Evolutionary conservation across 2,329 filamentous ascomycete genomes (phyloP).

Genomic region (Talaromyces sp.): DNA sequence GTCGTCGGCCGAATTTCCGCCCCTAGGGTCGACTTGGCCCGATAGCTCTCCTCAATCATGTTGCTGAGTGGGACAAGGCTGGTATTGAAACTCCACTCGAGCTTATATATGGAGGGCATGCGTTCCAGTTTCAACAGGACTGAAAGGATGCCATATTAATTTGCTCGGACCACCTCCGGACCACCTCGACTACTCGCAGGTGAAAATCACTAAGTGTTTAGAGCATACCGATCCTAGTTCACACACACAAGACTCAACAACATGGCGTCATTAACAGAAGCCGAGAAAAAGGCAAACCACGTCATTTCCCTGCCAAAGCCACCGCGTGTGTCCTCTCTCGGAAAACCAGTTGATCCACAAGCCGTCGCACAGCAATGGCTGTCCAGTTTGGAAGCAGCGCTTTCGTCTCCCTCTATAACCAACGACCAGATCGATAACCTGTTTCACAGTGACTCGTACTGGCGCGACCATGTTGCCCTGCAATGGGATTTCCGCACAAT

Average conservation of each 20-base stretch:
- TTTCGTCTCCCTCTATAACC: slow-evolving; percentile 16
- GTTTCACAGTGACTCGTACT: slow-evolving; percentile 36
- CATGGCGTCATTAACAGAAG: slow-evolving; percentile 3
- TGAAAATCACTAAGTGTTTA: neutral
- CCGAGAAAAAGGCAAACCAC: slow-evolving; percentile 14
- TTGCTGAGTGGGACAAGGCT: neutral
- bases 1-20: neutral
- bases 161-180: neutral
- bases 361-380: slow-evolving; percentile 30
- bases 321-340: slow-evolving; percentile 12
- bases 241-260: neutral
- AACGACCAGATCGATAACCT: slow-evolving; percentile 26
- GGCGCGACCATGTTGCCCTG: slow-evolving; percentile 36
- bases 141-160: too few relatives aligned
- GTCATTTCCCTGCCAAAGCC: slow-evolving; percentile 26
- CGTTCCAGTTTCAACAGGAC: neutral
- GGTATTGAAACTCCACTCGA: neutral
- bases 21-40: neutral
- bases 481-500: slow-evolving; percentile 37
- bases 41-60: neutral
- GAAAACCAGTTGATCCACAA: slow-evolving; percentile 14
- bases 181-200: neutral
- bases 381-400: slow-evolving; percentile 19
- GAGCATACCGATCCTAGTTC: neutral
- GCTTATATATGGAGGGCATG: neutral